Base-by-base conservation (phyloP, 345 rosid genomes). In the Brassica carinata region DNA sequence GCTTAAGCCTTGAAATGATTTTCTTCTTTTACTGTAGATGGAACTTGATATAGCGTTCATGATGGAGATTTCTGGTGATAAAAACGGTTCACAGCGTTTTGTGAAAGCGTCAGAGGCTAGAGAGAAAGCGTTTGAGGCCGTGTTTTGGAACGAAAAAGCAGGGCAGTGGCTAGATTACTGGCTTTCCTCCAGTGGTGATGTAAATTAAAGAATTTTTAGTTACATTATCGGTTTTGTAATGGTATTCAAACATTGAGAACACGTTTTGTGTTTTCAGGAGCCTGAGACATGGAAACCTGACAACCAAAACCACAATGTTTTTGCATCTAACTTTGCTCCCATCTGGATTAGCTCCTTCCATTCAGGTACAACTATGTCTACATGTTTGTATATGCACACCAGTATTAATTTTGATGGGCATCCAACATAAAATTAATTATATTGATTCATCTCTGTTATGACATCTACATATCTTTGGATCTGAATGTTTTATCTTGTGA, bases 121-220 rank as follows among this genome's bases (percentile, higher is more conserved):
- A 77, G 65, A 86, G 81, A 82, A 67, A 73, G 91, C 98, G 0
- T 79, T 94, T 55, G 68, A 83, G 73, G 67, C 90, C 3, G 77
- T 96, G 40, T 92, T 94, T 72, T 92, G 97, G 97, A 94, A 90
- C 33, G 90, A 86, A 18, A 55, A 86, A 53, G 80, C 53, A 87
- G 95, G 97, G 27, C 98, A 94, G 59, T 96, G 97, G 99, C 85
- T 89, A 66, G 99, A 96, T 84, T 96, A 92, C 84, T 88, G 98
- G 94, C 83, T 89, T 45, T 65, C 81, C 45, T 76, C 36, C 48
- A 72, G 8, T 19, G 84, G 74, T 72, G 77, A 59, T 58, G 77
- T 81, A 81, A 72, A 78, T 59, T 66, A 48, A n/a, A 43, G 1
- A 45, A 45, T 67, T 31, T n/a, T 14, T 5, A 31, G 5, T 29